A percentile compares a stretch with the other conserved stretches of the same genome.
Conservation (phyloP, 2,329 filamentous ascomycete genomes). For the Didymella keratinophila region DNA sequence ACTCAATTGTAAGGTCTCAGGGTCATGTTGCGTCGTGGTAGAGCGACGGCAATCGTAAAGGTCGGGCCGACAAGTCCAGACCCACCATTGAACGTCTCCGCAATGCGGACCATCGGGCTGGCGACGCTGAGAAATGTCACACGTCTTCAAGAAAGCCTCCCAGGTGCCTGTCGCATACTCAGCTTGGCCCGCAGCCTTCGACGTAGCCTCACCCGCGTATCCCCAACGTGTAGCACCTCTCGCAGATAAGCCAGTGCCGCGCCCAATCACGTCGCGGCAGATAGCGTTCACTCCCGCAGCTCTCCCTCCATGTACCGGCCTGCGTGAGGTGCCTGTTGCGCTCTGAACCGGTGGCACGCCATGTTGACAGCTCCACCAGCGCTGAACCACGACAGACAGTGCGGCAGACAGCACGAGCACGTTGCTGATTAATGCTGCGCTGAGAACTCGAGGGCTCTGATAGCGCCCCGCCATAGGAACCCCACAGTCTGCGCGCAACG, state of each 20-base stretch:
- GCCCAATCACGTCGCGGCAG: conserved; percentile 24
- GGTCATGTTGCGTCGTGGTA: background rate
- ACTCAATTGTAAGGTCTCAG: background rate
- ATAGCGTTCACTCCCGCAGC: conserved; percentile 6
- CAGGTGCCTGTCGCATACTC: conserved; percentile 1
- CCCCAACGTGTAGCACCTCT: conserved; percentile 2
- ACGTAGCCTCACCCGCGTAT: background rate
- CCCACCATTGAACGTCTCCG: conserved; percentile 19
- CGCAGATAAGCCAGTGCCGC: conserved; percentile 25
- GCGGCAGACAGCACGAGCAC: conserved; percentile 15
- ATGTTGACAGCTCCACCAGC: conserved; percentile 26
- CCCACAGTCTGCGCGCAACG: conserved; percentile 24
- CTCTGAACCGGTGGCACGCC: conserved; percentile 21
- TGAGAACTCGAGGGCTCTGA: conserved; percentile 12
- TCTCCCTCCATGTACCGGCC: conserved; percentile 22
- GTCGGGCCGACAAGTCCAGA: conserved; percentile 15
- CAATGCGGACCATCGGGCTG: conserved; percentile 12
- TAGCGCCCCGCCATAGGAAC: conserved; percentile 24
- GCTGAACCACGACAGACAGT: conserved; percentile 25
- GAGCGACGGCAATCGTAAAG: conserved; percentile 1
- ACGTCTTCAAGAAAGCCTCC: background rate
- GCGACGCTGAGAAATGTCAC: background rate
- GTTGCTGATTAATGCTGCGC: conserved; percentile 37
- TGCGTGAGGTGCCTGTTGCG: conserved; percentile 18
- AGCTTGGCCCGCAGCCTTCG: conserved; percentile 17